Percentiles rank a stretch among this genome's conserved stretches.
Conservation (phyloP, 2,329 filamentous ascomycete genomes). For the Coniochaeta sp. region DNA sequence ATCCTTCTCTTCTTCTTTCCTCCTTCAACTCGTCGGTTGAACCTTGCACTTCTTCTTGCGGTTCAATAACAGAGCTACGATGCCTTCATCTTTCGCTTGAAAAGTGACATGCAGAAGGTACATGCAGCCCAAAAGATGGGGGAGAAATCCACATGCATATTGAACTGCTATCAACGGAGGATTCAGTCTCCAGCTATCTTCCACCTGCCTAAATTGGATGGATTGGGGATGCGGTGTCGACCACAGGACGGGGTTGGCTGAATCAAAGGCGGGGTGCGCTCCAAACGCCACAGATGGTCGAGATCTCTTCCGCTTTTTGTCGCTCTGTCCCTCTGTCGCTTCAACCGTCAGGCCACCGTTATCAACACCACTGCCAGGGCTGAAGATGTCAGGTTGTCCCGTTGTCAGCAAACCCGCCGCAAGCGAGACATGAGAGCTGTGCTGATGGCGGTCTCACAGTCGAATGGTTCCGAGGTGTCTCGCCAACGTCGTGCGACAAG, state of each 20-base stretch:
- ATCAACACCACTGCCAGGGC: no score
- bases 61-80: no score
- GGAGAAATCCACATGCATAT: conserved; percentile 8
- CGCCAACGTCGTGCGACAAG: not conserved
- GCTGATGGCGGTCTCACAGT: not conserved
- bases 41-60: no score
- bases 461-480: not conserved
- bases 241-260: conserved; percentile 12
- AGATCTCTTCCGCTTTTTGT: no score
- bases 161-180: conserved; percentile 18
- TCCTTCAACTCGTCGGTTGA: no score
- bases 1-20: no score
- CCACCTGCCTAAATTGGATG: conserved; percentile 23
- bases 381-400: no score
- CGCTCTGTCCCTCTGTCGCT: no score
- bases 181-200: conserved; percentile 17
- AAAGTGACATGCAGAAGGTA: no score
- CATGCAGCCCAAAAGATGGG: conserved; percentile 2
- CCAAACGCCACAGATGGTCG: conserved; percentile 4
- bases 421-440: not conserved
- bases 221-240: conserved; percentile 13
- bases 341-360: no score
- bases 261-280: conserved; percentile 15
- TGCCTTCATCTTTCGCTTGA: no score
- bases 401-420: no score